These are phyloP conservation scores for Claviceps sp. DNA, from an alignment of 2,329 filamentous ascomycete species.

Conservation along the genomic window DNA sequence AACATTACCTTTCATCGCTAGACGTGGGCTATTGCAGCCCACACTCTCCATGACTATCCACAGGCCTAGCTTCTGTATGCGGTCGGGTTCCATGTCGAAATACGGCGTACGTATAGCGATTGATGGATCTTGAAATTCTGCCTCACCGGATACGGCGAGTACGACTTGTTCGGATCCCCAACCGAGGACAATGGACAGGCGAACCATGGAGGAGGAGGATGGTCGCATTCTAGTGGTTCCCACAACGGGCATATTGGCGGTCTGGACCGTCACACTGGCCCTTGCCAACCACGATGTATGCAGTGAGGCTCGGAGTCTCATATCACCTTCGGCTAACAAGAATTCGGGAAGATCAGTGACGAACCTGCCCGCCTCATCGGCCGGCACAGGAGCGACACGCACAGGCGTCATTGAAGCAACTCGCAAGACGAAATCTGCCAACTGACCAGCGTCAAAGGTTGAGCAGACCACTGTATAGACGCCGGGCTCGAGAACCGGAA, in stretches of 20 bases:
- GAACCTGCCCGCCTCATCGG: constrained; percentile 64
- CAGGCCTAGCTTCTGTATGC: constrained; percentile 41
- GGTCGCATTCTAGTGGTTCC: constrained; percentile 9
- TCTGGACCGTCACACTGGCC: constrained; percentile 26
- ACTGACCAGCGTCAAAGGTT: constrained; percentile 72
- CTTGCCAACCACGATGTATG: constrained; percentile 40
- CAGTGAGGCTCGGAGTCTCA: constrained; percentile 27
- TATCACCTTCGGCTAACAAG: constrained; percentile 31
- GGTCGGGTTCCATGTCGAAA: constrained; percentile 58
- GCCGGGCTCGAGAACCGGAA: constrained; percentile 48
- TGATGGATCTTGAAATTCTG: constrained; percentile 57
- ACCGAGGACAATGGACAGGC: constrained; percentile 60
- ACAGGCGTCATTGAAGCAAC: constrained; percentile 52
- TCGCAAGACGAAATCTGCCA: constrained; percentile 59
- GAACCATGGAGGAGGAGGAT: constrained; percentile 42
- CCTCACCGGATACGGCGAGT: constrained; percentile 54
- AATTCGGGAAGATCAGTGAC: constrained; percentile 44
- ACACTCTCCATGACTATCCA: constrained; percentile 77
- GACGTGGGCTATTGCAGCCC: constrained; percentile 33
- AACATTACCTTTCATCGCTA: constrained; percentile 38
- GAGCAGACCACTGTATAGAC: constrained; percentile 81
- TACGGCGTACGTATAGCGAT: constrained; percentile 56
- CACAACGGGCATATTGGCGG: constrained; percentile 14
- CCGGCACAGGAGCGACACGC: constrained; percentile 45
- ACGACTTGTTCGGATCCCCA: constrained; percentile 53